Base-by-base conservation (phyloP, 2,329 filamentous ascomycete species). In the Fusarium lyarnte region DNA sequence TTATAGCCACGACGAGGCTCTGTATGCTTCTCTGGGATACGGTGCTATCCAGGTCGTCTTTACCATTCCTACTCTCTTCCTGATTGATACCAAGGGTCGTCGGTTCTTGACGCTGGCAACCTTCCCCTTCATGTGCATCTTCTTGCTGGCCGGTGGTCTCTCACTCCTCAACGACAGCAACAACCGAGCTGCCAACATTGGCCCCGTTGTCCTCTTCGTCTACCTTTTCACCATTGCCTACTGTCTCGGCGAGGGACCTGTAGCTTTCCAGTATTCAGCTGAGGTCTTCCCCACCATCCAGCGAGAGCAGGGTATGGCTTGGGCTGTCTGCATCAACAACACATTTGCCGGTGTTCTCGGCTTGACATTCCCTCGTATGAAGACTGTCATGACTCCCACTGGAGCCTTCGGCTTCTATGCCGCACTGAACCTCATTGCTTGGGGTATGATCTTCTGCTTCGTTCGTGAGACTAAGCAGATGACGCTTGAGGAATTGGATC, bases 201-300 rank as follows among this genome's bases (percentile, higher is more conserved):
- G 58, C 0, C 66, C 66, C 1, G 66, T 69, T 0, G 66, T 68
- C 4, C 81, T 90, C 8, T 91, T 92, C 68, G 83, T 92, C 69
- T 92, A 89, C 80, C 78, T 92, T 19, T 93, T 92, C 70, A 88
- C 86, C 2, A 79, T 88, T 11, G 91, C 91, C 73, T 92, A 92
- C 80, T 90, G 88, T 0, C 88, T 89, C 1, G 90, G 90, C 23
- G 89, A 91, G 80, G 90, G 90, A 0, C 85, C 88, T 0, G 89
- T 91, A 1, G 89, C 89, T 0, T 91, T 90, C 78, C 86, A 87
- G 23, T 91, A 91, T 82, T 86, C 84, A 1, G 88, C 90, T 8
- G 90, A 91, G 76, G 88, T 90, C 17, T 91, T 90, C 78, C 90
- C 90, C 2, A 85, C 91, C 0, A 89, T 87, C 4, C 89, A 91